Conservation (phyloP, 352 stramenopile species). For the Phytophthora europaea region DNA sequence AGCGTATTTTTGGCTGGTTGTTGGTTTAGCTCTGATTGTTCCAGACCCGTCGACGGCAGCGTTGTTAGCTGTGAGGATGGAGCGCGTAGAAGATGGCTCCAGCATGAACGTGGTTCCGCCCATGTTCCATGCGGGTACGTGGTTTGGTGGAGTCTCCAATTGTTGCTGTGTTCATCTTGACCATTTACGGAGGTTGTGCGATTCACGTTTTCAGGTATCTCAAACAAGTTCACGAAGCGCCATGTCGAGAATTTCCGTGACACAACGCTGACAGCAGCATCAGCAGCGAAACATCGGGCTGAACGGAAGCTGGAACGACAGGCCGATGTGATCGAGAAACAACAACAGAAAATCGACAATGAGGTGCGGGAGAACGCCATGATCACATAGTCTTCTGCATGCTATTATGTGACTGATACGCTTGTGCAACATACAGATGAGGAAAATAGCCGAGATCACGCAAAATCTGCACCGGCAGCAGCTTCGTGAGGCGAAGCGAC, state of each 20-base stretch:
- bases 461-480: slow-evolving; percentile 74
- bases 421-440: slow-evolving; percentile 55
- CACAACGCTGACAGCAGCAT: slow-evolving; percentile 77
- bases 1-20: slow-evolving; percentile 45
- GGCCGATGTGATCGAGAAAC: slow-evolving; percentile 76
- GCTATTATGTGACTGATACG: neutral
- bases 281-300: slow-evolving; percentile 68
- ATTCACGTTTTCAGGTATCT: slow-evolving; percentile 60
- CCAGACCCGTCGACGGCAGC: neutral
- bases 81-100: slow-evolving; percentile 45
- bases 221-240: slow-evolving; percentile 85
- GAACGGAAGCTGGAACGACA: slow-evolving; percentile 75
- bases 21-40: slow-evolving; percentile 19
- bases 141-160: neutral
- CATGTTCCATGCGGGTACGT: slow-evolving; percentile 54
- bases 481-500: slow-evolving; percentile 68
- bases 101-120: slow-evolving; percentile 42
- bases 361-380: slow-evolving; percentile 47
- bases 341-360: slow-evolving; percentile 82
- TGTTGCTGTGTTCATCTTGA: too few species aligned
- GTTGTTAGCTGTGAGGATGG: slow-evolving; percentile 32
- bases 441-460: slow-evolving; percentile 80
- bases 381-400: neutral
- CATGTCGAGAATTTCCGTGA: slow-evolving; percentile 79
- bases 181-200: neutral